A percentile compares a stretch with the other conserved stretches of the same genome.
These are phyloP conservation scores for Xylaria venustula DNA, from an alignment of 495 filamentous ascomycete species.

Conservation along the genomic window DNA sequence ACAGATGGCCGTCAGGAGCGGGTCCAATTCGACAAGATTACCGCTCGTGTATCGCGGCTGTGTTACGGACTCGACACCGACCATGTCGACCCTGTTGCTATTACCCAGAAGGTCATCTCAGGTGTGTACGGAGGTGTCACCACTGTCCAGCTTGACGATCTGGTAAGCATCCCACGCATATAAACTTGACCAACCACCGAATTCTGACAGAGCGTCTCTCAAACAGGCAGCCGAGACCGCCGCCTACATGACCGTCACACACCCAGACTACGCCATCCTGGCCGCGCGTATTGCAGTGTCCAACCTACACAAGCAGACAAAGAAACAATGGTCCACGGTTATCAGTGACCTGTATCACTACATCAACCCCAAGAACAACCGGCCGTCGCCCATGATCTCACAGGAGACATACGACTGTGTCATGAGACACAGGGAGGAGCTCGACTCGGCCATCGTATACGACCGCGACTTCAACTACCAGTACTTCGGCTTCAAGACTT, in stretches of 20 bases:
- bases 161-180: slow-evolving; percentile 64
- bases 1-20: slow-evolving; percentile 98
- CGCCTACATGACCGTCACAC: slow-evolving; percentile 99
- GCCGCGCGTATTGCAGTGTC: slow-evolving; percentile 98
- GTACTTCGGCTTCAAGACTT: slow-evolving; percentile 99
- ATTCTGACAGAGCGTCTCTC: background rate
- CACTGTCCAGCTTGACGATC: slow-evolving; percentile 90
- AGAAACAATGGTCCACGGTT: slow-evolving; percentile 97
- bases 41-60: slow-evolving; percentile 91
- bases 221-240: slow-evolving; percentile 93
- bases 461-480: slow-evolving; percentile 99
- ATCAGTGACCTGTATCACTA: slow-evolving; percentile 93
- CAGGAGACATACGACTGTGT: slow-evolving; percentile 83
- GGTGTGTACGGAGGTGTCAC: slow-evolving; percentile 98
- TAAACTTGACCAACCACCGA: slow-evolving; percentile 4
- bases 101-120: slow-evolving; percentile 98
- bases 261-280: slow-evolving; percentile 98
- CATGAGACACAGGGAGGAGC: slow-evolving; percentile 91
- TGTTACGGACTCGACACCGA: slow-evolving; percentile 97
- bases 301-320: slow-evolving; percentile 99
- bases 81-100: slow-evolving; percentile 96
- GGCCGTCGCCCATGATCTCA: slow-evolving; percentile 88
- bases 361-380: slow-evolving; percentile 89
- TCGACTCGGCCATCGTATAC: slow-evolving; percentile 98
- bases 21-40: slow-evolving; percentile 99